Percentiles rank a stretch among this genome's conserved stretches.
phyloP scores from a whole-genome alignment of 2,329 filamentous ascomycete genomes.

The Colletotrichum horii region DNA sequence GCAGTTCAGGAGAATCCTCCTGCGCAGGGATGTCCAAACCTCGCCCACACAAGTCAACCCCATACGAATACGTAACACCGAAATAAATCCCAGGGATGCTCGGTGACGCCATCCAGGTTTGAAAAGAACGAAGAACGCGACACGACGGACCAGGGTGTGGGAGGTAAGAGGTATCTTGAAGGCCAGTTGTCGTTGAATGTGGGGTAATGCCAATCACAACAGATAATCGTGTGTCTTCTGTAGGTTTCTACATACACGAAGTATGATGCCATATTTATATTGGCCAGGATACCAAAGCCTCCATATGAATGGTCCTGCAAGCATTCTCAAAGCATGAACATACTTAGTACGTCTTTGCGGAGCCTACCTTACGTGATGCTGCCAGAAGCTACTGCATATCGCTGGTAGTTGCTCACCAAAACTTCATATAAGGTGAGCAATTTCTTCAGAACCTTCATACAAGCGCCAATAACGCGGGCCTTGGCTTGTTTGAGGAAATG shows the following conservation, averaged over 20 bases:
- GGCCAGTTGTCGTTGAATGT: background rate
- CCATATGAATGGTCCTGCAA: accelerated
- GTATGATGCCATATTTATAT: background rate
- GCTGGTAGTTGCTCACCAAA: accelerated
- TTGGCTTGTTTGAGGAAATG: no score
- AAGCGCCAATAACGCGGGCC: background rate
- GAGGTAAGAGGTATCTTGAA: background rate
- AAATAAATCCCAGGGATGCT: background rate
- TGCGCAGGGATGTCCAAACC: background rate
- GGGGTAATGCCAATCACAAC: no score
- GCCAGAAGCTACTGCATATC: background rate
- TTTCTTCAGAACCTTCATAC: accelerated
- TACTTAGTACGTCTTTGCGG: background rate
- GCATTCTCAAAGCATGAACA: accelerated
- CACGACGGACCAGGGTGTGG: no score
- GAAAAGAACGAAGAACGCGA: no score
- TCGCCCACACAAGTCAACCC: background rate
- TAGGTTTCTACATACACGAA: accelerated
- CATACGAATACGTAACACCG: background rate
- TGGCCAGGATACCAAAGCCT: background rate
- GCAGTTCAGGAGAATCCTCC: background rate
- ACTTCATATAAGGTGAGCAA: accelerated
- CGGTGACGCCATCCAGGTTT: no score
- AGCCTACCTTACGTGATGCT: background rate
- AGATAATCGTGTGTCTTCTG: background rate